phyloP scores from a whole-genome alignment of 2,329 filamentous ascomycete species.

The Botrytis hyacinthi region DNA sequence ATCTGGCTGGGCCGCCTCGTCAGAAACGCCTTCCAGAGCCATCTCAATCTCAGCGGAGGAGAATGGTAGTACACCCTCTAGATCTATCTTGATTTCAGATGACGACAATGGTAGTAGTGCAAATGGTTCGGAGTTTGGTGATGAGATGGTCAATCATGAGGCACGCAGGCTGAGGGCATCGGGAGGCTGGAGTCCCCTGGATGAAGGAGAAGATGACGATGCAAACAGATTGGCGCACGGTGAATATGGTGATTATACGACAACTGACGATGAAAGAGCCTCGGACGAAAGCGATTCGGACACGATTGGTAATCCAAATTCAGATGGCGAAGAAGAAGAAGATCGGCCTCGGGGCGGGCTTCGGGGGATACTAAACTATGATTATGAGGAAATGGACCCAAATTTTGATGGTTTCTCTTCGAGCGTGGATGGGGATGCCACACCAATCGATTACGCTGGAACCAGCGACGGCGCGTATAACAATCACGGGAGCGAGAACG shows the following conservation, averaged over 20 bases:
- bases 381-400: slow-evolving; percentile 19
- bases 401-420: not conserved
- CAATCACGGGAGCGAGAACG: slow-evolving; percentile 8
- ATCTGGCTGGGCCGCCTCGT: slow-evolving; percentile 17
- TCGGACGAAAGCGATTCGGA: slow-evolving; percentile 34
- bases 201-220: slow-evolving; percentile 36
- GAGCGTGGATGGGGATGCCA: slow-evolving; percentile 7
- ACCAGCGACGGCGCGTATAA: not conserved
- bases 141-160: slow-evolving; percentile 29
- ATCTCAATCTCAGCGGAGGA: slow-evolving; percentile 26
- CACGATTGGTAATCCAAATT: slow-evolving; percentile 32
- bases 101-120: slow-evolving; percentile 24
- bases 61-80: slow-evolving; percentile 26
- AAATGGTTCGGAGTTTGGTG: slow-evolving; percentile 36
- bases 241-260: slow-evolving; percentile 23
- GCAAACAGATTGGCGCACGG: slow-evolving; percentile 21
- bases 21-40: slow-evolving; percentile 26
- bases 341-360: slow-evolving; percentile 27
- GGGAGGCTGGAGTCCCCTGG: slow-evolving; percentile 39
- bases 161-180: slow-evolving; percentile 22
- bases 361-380: slow-evolving; percentile 30
- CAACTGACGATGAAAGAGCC: slow-evolving; percentile 28
- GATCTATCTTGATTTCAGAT: slow-evolving; percentile 27
- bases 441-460: slow-evolving; percentile 9
- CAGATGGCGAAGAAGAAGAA: slow-evolving; percentile 34